phyloP scores from a whole-genome alignment of 1,284 basidiomycete species.

The Boletus semigastroideus region DNA sequence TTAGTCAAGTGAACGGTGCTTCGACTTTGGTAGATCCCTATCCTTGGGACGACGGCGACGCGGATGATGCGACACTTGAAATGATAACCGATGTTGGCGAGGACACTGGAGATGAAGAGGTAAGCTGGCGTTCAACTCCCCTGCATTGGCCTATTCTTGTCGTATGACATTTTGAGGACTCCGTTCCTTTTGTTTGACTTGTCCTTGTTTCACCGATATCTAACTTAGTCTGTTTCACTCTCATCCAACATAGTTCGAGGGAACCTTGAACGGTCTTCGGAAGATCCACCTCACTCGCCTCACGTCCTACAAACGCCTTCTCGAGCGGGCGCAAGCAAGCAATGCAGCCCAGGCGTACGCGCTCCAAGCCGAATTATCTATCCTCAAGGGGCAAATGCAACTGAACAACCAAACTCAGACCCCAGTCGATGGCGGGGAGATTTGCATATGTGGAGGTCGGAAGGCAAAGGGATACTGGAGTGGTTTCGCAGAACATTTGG shows the following conservation, averaged over 20 bases:
- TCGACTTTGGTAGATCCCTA: slow-evolving; percentile 22
- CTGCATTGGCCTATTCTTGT: background rate
- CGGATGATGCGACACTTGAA: slow-evolving; percentile 51
- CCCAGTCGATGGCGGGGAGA: slow-evolving; percentile 25
- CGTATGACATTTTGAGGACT: background rate
- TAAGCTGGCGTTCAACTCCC: slow-evolving; percentile 30
- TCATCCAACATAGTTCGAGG: slow-evolving; percentile 48
- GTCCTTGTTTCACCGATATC: background rate
- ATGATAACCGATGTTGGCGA: slow-evolving; percentile 70
- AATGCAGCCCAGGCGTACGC: slow-evolving; percentile 78
- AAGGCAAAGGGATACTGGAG: slow-evolving; percentile 62
- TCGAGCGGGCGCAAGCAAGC: slow-evolving; percentile 73
- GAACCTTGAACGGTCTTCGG: slow-evolving; percentile 53
- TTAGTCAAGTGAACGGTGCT: slow-evolving; percentile 27
- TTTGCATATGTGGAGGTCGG: slow-evolving; percentile 61
- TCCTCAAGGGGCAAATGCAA: slow-evolving; percentile 24
- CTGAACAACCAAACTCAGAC: slow-evolving; percentile 6
- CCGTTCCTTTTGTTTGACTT: too few species aligned
- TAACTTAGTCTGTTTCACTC: slow-evolving; percentile 5
- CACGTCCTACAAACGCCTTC: slow-evolving; percentile 69
- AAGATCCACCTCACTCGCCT: slow-evolving; percentile 62
- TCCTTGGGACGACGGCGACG: slow-evolving; percentile 32
- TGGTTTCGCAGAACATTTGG: slow-evolving; percentile 48
- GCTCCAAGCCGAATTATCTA: slow-evolving; percentile 71
- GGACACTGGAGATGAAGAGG: slow-evolving; percentile 69